Evolutionary conservation across 129 eudicot genomes (phyloP).

Genomic region (Centaurea solstitialis): DNA sequence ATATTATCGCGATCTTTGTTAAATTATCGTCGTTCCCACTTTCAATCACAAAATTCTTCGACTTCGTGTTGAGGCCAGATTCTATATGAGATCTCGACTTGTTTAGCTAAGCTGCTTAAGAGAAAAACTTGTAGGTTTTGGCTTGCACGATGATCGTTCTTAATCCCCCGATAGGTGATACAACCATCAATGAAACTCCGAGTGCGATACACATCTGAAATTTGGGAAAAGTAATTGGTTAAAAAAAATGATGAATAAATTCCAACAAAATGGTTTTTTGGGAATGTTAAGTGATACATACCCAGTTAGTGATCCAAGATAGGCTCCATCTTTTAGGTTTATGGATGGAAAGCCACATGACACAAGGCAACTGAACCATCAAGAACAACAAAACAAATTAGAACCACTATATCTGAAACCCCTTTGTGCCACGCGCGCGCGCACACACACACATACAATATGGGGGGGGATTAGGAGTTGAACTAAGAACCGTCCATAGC

Average conservation of each 20-base stretch:
- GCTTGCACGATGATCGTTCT: constrained; percentile 72
- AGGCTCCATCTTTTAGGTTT: constrained; percentile 70
- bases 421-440: too few species aligned
- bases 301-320: constrained; percentile 87
- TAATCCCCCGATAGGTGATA: constrained; percentile 84
- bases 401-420: neutral
- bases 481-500: too few species aligned
- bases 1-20: neutral
- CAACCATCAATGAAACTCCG: constrained; percentile 61
- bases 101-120: constrained; percentile 27
- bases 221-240: neutral
- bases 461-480: too few species aligned
- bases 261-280: neutral
- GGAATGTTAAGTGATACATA: constrained; percentile 23
- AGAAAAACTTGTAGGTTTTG: constrained; percentile 62
- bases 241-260: neutral
- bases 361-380: constrained; percentile 71
- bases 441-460: too few species aligned
- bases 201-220: constrained; percentile 70
- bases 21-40: neutral
- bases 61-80: constrained; percentile 7
- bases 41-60: constrained; percentile 18
- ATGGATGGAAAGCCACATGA: constrained; percentile 81
- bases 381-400: neutral
- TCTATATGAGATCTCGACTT: neutral